phyloP scores from a whole-genome alignment of 2,329 filamentous ascomycete species.

The Fusarium torulosum region DNA sequence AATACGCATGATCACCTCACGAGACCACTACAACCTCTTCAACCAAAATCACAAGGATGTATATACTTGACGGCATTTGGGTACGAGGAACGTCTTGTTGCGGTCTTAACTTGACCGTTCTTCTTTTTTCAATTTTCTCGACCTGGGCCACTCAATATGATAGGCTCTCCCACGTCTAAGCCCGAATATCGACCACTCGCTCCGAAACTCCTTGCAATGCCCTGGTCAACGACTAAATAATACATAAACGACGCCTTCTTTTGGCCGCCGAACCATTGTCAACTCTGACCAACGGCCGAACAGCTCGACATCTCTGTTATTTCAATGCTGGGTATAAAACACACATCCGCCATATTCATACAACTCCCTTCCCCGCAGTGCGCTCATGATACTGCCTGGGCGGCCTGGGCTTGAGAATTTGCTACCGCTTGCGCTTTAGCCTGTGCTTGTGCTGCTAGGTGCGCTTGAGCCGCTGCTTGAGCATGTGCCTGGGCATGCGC shows the following conservation, averaged over 20 bases:
- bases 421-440: constrained; percentile 41
- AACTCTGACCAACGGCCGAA: constrained; percentile 22
- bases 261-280: constrained; percentile 4
- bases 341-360: constrained; percentile 46
- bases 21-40: not conserved
- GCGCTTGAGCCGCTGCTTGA: constrained; percentile 48
- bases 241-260: constrained; percentile 39
- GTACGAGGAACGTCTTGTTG: constrained; percentile 12
- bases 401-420: constrained; percentile 38
- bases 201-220: constrained; percentile 57
- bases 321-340: constrained; percentile 48
- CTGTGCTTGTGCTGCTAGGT: constrained; percentile 44
- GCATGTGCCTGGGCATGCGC: constrained; percentile 48
- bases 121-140: constrained; percentile 44
- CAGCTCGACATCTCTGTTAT: constrained; percentile 15
- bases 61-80: constrained; percentile 5
- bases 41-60: not conserved
- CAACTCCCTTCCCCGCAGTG: constrained; percentile 28
- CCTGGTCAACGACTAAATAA: constrained; percentile 47
- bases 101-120: constrained; percentile 36
- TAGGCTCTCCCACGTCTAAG: constrained; percentile 46
- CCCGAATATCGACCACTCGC: constrained; percentile 45
- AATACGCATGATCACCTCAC: constrained; percentile 31
- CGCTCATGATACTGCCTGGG: constrained; percentile 36
- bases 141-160: constrained; percentile 41